Base-by-base conservation (phyloP, 2,329 filamentous ascomycete genomes). In the Pyricularia pennisetigena region DNA sequence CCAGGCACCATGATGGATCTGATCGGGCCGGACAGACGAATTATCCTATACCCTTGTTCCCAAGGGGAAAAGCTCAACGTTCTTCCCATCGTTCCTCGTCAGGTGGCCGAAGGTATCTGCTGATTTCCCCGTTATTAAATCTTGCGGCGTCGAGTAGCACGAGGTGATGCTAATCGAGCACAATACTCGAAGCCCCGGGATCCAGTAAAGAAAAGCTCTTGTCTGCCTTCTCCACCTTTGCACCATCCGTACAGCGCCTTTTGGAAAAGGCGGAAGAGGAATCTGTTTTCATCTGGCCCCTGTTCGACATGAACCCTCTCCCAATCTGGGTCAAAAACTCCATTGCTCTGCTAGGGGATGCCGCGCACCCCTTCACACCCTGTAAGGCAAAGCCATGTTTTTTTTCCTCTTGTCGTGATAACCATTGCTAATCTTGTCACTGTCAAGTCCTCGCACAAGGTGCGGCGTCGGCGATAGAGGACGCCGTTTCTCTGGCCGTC, bases 261-360 rank as follows among this genome's bases (percentile, higher is more conserved):
- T 49, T 49, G 41, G 41, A 49, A n/a, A 49, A 49, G 20, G 20
- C 41, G 12, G 10, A 12, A 12, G 41, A 49, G 20, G 41, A 49
- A 9, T 14, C 12, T 3, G 12, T 49, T n/a, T 49, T n/a, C 41
- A 12, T 49, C 41, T 49, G 41, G 41, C 41, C 41, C 20, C 20
- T 49, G 41, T 49, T 49, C 20, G 41, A 49, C 41, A 49, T 49
- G 41, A n/a, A 49, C 41, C 41, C 20, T 12, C 41, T 49, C 10
- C 41, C 41, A 12, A 49, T 49, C 10, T 49, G 41, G 41, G 41
- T n/a, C 41, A 49, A 49, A n/a, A 49, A 49, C 20, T 49, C 41
- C 41, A 9, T 90, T 23, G 86, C 82, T 0, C 75, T 90, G 0
- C 75, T 91, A 0, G 89, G 89, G 0, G 89, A 91, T 73, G 87